Percentiles rank a stretch among this genome's conserved stretches.
Evolutionary conservation across 2,329 filamentous ascomycete species (phyloP).

Genomic region (Penicillium decumbens): DNA sequence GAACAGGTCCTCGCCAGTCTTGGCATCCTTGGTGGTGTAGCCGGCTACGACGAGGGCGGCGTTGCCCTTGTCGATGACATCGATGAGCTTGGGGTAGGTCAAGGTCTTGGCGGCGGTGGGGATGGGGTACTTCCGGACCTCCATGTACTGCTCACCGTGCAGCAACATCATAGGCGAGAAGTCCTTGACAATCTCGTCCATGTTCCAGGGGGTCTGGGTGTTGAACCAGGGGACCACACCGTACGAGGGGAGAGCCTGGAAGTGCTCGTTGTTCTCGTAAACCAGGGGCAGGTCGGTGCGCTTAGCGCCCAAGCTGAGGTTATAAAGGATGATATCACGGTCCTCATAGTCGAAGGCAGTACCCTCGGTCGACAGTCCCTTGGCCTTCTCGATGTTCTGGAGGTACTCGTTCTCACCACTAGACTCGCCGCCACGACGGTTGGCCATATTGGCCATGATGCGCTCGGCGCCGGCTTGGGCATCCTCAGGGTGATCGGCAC

Average conservation of each 20-base stretch:
- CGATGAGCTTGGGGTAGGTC: conserved; percentile 74
- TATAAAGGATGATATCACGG: conserved; percentile 89
- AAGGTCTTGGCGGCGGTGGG: conserved; percentile 75
- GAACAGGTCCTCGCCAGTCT: conserved; percentile 83
- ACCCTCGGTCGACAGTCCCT: conserved; percentile 65
- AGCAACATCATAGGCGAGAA: conserved; percentile 98
- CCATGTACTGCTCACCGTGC: conserved; percentile 97
- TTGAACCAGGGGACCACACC: conserved; percentile 94
- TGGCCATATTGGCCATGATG: conserved; percentile 79
- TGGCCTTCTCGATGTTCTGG: conserved; percentile 68
- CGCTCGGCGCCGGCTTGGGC: conserved; percentile 71
- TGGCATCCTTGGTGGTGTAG: conserved; percentile 76
- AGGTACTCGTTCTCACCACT: conserved; percentile 61
- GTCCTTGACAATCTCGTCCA: conserved; percentile 83
- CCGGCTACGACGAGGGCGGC: conserved; percentile 78
- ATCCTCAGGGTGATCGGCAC: conserved; percentile 80
- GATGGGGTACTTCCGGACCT: conserved; percentile 86
- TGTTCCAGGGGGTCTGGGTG: conserved; percentile 71
- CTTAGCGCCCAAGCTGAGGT: conserved; percentile 89
- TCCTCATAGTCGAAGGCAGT: conserved; percentile 80
- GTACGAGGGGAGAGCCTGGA: conserved; percentile 91
- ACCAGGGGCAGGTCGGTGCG: conserved; percentile 80
- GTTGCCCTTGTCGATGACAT: conserved; percentile 93
- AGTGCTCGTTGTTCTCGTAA: conserved; percentile 85
- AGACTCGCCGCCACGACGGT: conserved; percentile 53